Percentiles rank a stretch among this genome's conserved stretches.
Conservation (phyloP, 2,329 filamentous ascomycete species). For the Huntiella bhutanensis region DNA sequence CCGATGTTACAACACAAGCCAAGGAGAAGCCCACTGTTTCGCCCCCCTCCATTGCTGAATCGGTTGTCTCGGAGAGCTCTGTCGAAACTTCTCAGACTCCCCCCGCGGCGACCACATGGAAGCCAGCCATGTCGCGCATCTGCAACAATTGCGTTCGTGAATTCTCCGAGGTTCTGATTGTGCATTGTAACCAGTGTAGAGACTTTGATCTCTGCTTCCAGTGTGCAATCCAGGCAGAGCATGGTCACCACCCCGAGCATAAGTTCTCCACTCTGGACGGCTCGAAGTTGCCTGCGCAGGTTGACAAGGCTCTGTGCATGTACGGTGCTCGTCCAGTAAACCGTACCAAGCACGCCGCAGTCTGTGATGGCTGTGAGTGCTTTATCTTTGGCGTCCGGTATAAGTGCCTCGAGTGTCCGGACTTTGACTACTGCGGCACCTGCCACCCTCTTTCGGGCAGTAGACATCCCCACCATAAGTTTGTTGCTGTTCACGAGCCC, state of each 20-base stretch:
- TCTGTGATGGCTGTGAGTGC: conserved; percentile 86
- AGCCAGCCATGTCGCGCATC: conserved; percentile 27
- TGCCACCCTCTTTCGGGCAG: conserved; percentile 50
- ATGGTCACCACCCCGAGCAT: conserved; percentile 85
- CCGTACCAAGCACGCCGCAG: conserved; percentile 63
- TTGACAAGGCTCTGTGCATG: conserved; percentile 21
- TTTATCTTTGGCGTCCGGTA: conserved; percentile 69
- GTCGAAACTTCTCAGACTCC: neutral
- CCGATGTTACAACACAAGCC: too few relatives aligned
- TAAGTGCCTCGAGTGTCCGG: conserved; percentile 92
- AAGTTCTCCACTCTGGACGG: conserved; percentile 50
- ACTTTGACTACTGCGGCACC: conserved; percentile 82
- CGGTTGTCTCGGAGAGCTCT: too few relatives aligned
- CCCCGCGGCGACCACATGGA: conserved; percentile 17
- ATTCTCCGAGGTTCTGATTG: conserved; percentile 56
- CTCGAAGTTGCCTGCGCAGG: conserved; percentile 38
- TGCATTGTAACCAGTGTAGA: conserved; percentile 68
- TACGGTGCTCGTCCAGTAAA: conserved; percentile 43
- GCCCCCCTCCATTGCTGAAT: too few relatives aligned
- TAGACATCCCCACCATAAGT: conserved; percentile 68
- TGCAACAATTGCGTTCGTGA: conserved; percentile 45
- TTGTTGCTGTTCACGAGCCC: conserved; percentile 67
- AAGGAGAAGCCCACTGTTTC: too few relatives aligned
- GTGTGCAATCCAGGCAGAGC: conserved; percentile 58
- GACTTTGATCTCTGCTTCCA: conserved; percentile 82